These are phyloP conservation scores for Calendula officinalis DNA, from an alignment of 129 eudicot genomes.

Conservation along the genomic window DNA sequence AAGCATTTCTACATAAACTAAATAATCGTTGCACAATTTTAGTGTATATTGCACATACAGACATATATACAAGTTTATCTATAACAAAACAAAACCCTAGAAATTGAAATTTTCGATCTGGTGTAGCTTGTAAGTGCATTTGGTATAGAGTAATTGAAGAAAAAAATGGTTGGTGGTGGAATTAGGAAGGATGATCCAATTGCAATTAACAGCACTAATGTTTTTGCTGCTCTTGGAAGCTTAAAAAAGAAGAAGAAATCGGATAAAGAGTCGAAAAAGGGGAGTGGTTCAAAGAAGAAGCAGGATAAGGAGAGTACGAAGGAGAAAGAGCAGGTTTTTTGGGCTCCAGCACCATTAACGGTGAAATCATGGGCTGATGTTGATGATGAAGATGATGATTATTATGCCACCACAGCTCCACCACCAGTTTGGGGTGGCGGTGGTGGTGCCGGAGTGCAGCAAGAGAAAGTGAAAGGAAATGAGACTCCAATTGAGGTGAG, in stretches of 20 bases:
- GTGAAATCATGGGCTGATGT: conserved; percentile 92
- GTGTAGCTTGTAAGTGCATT: conserved; percentile 19
- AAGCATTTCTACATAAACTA: background rate
- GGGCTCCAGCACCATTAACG: conserved; percentile 75
- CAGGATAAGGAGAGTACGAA: conserved; percentile 37
- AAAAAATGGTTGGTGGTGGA: conserved; percentile 83
- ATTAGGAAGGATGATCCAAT: conserved; percentile 61
- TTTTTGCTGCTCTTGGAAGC: conserved; percentile 78
- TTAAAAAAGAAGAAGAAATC: conserved; percentile 83
- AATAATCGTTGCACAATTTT: background rate
- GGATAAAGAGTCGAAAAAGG: conserved; percentile 54
- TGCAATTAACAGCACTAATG: conserved; percentile 67
- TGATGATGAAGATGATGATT: conserved; percentile 93
- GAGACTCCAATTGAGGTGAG: conserved; percentile 42
- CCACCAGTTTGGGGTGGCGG: conserved; percentile 56
- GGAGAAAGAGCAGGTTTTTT: conserved; percentile 57
- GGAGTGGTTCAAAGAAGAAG: conserved; percentile 42
- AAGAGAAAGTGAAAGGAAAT: conserved; percentile 42
- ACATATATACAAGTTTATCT: background rate
- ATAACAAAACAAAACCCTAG: conserved; percentile 21
- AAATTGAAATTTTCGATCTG: background rate
- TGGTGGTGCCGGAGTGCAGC: conserved; percentile 26
- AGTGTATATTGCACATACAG: background rate
- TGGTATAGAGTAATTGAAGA: conserved; percentile 20
- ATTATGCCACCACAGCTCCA: conserved; percentile 76